A percentile compares a stretch with the other conserved stretches of the same genome.
Conservation (phyloP, 1,284 basidiomycete species). For the Pseudozyma tsukubaensis region DNA sequence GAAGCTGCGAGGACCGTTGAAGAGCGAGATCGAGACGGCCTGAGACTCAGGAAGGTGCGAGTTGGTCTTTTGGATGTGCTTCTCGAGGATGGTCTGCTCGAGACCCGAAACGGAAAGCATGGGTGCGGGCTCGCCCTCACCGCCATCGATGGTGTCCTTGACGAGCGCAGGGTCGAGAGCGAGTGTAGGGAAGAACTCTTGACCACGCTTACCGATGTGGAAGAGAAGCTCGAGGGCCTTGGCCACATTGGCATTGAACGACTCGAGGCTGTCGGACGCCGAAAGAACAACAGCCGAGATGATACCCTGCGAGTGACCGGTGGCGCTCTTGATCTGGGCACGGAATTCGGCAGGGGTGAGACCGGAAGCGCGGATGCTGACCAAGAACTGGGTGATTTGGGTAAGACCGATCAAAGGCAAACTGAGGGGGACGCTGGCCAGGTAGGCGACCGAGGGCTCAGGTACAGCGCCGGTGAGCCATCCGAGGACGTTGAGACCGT, state of each 20-base stretch:
- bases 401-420: constrained; percentile 95
- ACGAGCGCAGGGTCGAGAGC: constrained; percentile 89
- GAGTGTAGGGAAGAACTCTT: constrained; percentile 93
- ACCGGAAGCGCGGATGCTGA: constrained; percentile 79
- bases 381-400: constrained; percentile 91
- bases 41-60: constrained; percentile 81
- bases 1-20: constrained; percentile 90
- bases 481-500: constrained; percentile 83
- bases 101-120: constrained; percentile 94
- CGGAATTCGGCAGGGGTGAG: constrained; percentile 84
- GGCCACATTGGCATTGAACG: constrained; percentile 79
- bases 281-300: constrained; percentile 90
- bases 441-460: constrained; percentile 84
- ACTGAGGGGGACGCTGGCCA: constrained; percentile 93
- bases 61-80: constrained; percentile 88
- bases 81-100: constrained; percentile 77
- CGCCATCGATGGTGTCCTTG: constrained; percentile 87
- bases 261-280: constrained; percentile 79
- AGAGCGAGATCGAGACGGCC: constrained; percentile 84
- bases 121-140: constrained; percentile 90
- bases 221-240: constrained; percentile 92
- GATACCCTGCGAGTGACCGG: constrained; percentile 96
- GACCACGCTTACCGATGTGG: constrained; percentile 90
- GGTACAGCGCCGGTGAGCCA: constrained; percentile 82
- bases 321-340: constrained; percentile 82